Evolutionary conservation across 371 early-diverging fungal species (phyloP), one percentile per base, ranked within the genome.

Genomic region (Apophysomyces sp.): DNA sequence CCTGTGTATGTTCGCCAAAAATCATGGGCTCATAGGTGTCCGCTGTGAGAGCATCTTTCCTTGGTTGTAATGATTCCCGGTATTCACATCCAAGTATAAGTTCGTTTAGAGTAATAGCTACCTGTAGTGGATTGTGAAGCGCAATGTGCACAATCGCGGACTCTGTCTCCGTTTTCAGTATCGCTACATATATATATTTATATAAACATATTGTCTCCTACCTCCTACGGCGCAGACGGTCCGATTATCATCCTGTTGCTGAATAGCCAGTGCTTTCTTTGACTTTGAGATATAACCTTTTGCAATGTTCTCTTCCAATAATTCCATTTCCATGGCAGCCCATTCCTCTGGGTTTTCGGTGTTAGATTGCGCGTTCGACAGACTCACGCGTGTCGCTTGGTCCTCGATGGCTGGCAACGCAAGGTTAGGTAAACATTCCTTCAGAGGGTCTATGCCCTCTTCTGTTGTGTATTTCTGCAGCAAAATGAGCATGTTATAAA

Each of bases 161-260:
- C 56, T 92, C 92, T 89, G 70, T 29, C 9, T 21, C 3, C 21
- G 7, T 9, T n/a, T n/a, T n/a, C n/a, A n/a, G n/a, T n/a, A n/a
- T n/a, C n/a, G n/a, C n/a, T n/a, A n/a, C n/a, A n/a, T n/a, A n/a
- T n/a, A n/a, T n/a, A 18, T 2, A 15, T 9, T 6, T 26, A 16
- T 44, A 1, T 3, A 44, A 44, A 18, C 21, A 41, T 44, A 18
- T 44, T 18, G 4, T 41, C 4, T n/a, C 63, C 60, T 68, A 86
- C 89, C 92, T 64, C 87, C 89, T 49, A 92, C 86, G 18, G 92
- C 91, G 63, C 89, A 87, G 3, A 82, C 72, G 0, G 80, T 82
- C 18, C 84, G 77, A 30, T 77, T 79, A 57, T 79, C 77, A 54
- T 83, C 83, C 30, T 76, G 79, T 28, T 81, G 78, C 41, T 77